These are phyloP conservation scores for Cytidiella melzeri DNA, from an alignment of 768 basidiomycete species.

Conservation along the genomic window DNA sequence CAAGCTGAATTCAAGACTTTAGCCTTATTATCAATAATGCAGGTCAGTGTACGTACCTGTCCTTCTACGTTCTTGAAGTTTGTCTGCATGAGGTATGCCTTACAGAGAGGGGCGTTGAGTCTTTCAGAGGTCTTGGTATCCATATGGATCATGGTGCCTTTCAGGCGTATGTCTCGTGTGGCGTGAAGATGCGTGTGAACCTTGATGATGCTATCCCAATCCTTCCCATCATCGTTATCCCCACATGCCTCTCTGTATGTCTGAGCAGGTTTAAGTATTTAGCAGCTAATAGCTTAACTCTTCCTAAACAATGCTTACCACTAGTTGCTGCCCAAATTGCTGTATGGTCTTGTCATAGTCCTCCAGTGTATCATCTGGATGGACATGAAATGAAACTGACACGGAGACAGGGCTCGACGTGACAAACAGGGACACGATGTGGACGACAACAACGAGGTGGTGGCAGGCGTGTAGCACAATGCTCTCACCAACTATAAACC, in stretches of 20 bases:
- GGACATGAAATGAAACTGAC: conserved; percentile 2
- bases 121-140: conserved; percentile 12
- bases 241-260: not conserved
- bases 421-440: too few relatives aligned
- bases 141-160: conserved; percentile 10
- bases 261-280: not conserved
- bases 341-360: not conserved
- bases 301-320: too few relatives aligned
- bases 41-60: conserved; percentile 2
- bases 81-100: conserved; percentile 2
- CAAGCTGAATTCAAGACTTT: not conserved
- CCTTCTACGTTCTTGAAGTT: conserved; percentile 7
- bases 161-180: conserved; percentile 6
- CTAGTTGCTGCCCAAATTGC: conserved; percentile 4
- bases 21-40: not conserved
- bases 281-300: too few relatives aligned
- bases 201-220: conserved; percentile 13
- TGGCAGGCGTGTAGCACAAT: too few relatives aligned
- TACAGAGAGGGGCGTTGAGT: conserved; percentile 11
- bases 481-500: too few relatives aligned
- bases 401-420: too few relatives aligned
- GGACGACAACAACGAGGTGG: too few relatives aligned
- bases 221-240: not conserved
- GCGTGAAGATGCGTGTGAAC: conserved; percentile 10
- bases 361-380: conserved; percentile 5